phyloP scores from a whole-genome alignment of 106 monocot genomes.

The Alisma plantagoaquatica region DNA sequence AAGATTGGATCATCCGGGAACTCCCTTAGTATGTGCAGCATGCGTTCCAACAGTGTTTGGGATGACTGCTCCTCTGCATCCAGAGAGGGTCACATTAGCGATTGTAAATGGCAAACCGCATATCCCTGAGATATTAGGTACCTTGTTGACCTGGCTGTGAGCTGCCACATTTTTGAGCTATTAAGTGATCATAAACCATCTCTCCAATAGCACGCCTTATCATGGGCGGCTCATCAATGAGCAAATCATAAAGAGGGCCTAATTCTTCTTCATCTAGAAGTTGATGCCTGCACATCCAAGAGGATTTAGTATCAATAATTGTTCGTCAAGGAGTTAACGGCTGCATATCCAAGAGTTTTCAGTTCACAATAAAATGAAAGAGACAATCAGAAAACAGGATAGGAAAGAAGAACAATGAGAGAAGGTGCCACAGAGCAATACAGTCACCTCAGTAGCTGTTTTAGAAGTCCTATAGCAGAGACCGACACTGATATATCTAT shows the following conservation, averaged over 20 bases:
- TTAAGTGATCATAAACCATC: constrained; percentile 94
- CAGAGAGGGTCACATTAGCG: background rate
- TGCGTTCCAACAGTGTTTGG: constrained; percentile 82
- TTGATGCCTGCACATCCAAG: constrained; percentile 76
- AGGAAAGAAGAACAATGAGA: background rate
- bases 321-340: too few relatives aligned
- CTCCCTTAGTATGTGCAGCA: constrained; percentile 89
- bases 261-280: constrained; percentile 89
- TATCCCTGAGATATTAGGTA: constrained; percentile 3
- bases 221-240: constrained; percentile 91
- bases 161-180: constrained; percentile 77
- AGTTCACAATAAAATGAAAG: too few relatives aligned
- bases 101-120: constrained; percentile 1
- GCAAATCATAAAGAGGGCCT: constrained; percentile 94
- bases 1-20: constrained; percentile 94
- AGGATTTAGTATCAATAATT: too few relatives aligned
- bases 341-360: too few relatives aligned
- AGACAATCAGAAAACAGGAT: background rate
- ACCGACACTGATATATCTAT: constrained; percentile 90
- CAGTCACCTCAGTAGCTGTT: constrained; percentile 68
- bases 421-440: background rate
- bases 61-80: constrained; percentile 76
- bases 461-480: constrained; percentile 83
- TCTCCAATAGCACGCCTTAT: constrained; percentile 97
- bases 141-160: constrained; percentile 44